These are phyloP conservation scores for Aspergillus unguis DNA, from an alignment of 2,329 filamentous ascomycete genomes.

Conservation along the genomic window DNA sequence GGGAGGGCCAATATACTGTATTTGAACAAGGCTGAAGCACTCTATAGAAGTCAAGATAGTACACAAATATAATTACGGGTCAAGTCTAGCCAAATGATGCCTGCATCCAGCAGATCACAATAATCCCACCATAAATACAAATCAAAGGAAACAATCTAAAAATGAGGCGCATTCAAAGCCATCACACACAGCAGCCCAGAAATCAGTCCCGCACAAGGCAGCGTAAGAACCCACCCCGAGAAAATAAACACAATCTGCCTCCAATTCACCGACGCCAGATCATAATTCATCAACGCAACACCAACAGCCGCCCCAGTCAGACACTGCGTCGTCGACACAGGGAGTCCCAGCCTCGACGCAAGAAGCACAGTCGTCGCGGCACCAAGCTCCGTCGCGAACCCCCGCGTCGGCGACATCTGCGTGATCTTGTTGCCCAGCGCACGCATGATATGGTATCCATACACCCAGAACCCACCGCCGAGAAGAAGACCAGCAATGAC, in stretches of 20 bases:
- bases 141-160: constrained; percentile 1
- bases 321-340: constrained; percentile 40
- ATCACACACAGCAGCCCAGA: constrained; percentile 41
- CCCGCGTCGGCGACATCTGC: constrained; percentile 34
- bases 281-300: constrained; percentile 37
- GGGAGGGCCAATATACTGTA: no score
- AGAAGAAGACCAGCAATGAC: constrained; percentile 39
- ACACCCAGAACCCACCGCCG: constrained; percentile 43
- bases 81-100: not conserved
- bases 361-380: constrained; percentile 41
- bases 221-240: constrained; percentile 45
- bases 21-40: no score
- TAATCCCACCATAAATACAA: not conserved
- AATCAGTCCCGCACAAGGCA: constrained; percentile 43
- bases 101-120: no score
- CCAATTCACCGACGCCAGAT: constrained; percentile 45
- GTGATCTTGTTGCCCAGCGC: constrained; percentile 44
- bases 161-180: constrained; percentile 43
- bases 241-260: constrained; percentile 44
- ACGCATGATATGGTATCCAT: constrained; percentile 42
- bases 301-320: constrained; percentile 36
- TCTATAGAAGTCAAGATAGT: no score
- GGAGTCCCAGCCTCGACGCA: constrained; percentile 33
- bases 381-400: constrained; percentile 39
- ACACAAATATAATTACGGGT: not conserved